Conservation (phyloP, 805 yeast genomes). For the Saturnispora mendoncae region DNA sequence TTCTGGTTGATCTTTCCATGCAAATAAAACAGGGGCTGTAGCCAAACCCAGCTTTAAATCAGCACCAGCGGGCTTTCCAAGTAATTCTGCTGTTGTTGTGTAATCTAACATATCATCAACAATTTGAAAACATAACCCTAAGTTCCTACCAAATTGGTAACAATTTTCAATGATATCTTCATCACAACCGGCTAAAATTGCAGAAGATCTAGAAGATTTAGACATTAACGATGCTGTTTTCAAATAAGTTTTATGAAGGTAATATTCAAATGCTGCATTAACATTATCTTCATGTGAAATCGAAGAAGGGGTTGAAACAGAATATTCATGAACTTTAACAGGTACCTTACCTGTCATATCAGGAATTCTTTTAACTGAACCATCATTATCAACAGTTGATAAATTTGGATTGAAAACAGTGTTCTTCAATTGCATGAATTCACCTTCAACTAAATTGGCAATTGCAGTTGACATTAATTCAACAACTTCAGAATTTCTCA, state of each 20-base stretch:
- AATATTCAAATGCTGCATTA: conserved; percentile 91
- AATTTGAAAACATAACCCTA: conserved; percentile 92
- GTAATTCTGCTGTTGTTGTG: conserved; percentile 71
- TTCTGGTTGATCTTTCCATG: conserved; percentile 84
- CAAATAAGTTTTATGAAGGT: conserved; percentile 87
- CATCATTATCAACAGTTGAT: conserved; percentile 36
- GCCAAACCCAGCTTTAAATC: conserved; percentile 91
- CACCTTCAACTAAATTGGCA: conserved; percentile 96
- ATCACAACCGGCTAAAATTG: conserved; percentile 80
- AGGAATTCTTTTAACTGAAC: conserved; percentile 40
- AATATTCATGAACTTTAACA: conserved; percentile 49
- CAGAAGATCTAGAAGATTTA: conserved; percentile 87
- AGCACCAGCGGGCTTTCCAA: conserved; percentile 96
- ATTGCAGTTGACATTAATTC: conserved; percentile 92
- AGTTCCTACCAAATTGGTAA: conserved; percentile 84
- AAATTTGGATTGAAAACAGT: conserved; percentile 57
- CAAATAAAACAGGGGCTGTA: conserved; percentile 91
- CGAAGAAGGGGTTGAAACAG: conserved; percentile 26
- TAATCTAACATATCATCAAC: conserved; percentile 96
- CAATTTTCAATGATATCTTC: conserved; percentile 71
- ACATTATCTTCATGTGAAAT: conserved; percentile 57
- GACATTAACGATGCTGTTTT: conserved; percentile 94
- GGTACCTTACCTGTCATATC: conserved; percentile 56
- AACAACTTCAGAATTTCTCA: conserved; percentile 94
- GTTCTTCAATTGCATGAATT: conserved; percentile 96